These are phyloP conservation scores for Apiotrichum sp. DNA, from an alignment of 1,284 basidiomycete species.

Conservation along the genomic window DNA sequence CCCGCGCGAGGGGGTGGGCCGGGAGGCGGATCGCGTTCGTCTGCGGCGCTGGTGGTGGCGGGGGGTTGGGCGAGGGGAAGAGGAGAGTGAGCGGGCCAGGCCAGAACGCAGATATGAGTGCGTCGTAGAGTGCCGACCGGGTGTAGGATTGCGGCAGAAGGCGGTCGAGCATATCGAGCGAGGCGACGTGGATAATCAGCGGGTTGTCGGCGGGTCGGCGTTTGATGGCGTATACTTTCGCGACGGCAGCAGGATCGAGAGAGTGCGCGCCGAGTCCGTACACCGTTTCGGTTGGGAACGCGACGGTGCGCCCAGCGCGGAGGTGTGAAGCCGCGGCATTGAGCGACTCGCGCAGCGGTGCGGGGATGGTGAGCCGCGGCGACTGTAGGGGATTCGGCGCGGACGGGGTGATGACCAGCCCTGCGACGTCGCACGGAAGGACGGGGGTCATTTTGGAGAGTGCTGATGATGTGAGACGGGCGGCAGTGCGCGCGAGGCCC, in stretches of 20 bases:
- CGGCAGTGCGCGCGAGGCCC: too few species aligned
- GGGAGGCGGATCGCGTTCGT: slow-evolving; percentile 94
- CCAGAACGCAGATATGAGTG: slow-evolving; percentile 81
- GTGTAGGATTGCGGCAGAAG: slow-evolving; percentile 62
- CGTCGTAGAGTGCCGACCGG: slow-evolving; percentile 60
- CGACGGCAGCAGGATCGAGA: slow-evolving; percentile 57
- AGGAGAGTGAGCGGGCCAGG: slow-evolving; percentile 89
- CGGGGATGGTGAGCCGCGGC: slow-evolving; percentile 26
- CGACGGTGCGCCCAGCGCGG: slow-evolving; percentile 53
- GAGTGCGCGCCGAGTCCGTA: slow-evolving; percentile 92
- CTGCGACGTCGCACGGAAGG: slow-evolving; percentile 29
- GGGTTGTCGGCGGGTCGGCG: slow-evolving; percentile 94
- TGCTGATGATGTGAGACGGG: not conserved
- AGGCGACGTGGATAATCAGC: slow-evolving; percentile 93
- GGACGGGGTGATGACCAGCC: slow-evolving; percentile 19
- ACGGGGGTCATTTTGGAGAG: slow-evolving; percentile 19
- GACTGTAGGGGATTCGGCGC: slow-evolving; percentile 32
- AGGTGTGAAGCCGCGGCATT: slow-evolving; percentile 35
- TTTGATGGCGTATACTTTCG: slow-evolving; percentile 81
- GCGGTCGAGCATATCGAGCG: slow-evolving; percentile 67
- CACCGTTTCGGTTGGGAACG: slow-evolving; percentile 96
- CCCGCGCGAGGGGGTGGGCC: slow-evolving; percentile 82
- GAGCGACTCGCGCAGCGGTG: slow-evolving; percentile 25
- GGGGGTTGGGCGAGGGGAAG: slow-evolving; percentile 62
- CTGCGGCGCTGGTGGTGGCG: slow-evolving; percentile 43